These are phyloP conservation scores for Dothistroma pini DNA, from an alignment of 2,329 filamentous ascomycete species.

Conservation along the genomic window DNA sequence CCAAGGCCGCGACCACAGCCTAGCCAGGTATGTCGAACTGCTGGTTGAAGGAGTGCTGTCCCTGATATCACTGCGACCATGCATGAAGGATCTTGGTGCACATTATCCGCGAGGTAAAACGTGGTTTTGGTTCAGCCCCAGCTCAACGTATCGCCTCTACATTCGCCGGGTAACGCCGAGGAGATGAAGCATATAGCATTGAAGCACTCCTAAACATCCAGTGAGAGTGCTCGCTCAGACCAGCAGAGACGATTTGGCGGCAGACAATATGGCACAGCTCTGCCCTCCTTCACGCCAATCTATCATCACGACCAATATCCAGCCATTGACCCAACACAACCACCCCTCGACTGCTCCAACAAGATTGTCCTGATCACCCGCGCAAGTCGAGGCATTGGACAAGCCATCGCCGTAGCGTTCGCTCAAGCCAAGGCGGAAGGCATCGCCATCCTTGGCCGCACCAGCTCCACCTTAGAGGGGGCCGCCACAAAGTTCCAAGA, in stretches of 20 bases:
- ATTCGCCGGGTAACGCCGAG: slow-evolving; percentile 5
- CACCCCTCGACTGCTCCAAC: slow-evolving; percentile 40
- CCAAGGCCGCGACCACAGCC: no score
- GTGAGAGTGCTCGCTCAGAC: not conserved
- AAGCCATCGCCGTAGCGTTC: slow-evolving; percentile 21
- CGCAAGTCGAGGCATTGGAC: slow-evolving; percentile 18
- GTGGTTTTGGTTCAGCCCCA: not conserved
- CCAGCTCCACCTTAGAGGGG: slow-evolving; percentile 13
- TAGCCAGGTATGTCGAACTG: no score
- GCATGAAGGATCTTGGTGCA: not conserved
- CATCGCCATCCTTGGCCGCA: slow-evolving; percentile 21
- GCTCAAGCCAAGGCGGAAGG: slow-evolving; percentile 17
- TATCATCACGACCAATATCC: slow-evolving; percentile 38
- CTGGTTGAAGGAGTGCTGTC: no score
- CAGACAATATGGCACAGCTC: not conserved
- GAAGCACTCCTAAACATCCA: not conserved
- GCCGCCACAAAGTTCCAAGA: slow-evolving; percentile 10
- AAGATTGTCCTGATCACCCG: slow-evolving; percentile 38
- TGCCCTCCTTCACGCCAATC: slow-evolving; percentile 36
- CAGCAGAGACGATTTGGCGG: not conserved
- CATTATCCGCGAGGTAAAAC: not conserved
- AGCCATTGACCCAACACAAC: slow-evolving; percentile 39
- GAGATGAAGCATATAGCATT: not conserved
- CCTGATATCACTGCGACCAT: no score
- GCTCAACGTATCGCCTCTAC: slow-evolving; percentile 1